These are phyloP conservation scores for Daldinia caldariorum DNA, from an alignment of 495 filamentous ascomycete species.

Conservation along the genomic window DNA sequence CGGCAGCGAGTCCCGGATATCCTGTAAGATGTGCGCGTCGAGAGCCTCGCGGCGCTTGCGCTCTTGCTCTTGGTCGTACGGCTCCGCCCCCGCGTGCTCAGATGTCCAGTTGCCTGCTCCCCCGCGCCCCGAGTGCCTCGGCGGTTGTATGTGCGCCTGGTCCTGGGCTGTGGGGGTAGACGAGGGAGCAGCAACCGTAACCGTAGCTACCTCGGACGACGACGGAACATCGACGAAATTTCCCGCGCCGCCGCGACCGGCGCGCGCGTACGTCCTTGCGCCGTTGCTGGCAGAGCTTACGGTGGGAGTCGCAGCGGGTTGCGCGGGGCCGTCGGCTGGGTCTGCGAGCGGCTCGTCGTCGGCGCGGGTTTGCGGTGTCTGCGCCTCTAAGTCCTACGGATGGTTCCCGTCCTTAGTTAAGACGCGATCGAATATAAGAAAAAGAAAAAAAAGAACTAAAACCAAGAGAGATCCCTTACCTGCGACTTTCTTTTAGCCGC, in stretches of 20 bases:
- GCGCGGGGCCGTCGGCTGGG: slow-evolving; percentile 26
- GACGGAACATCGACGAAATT: slow-evolving; percentile 62
- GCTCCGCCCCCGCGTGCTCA: slow-evolving; percentile 50
- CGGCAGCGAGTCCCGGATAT: slow-evolving; percentile 44
- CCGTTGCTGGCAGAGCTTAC: slow-evolving; percentile 10
- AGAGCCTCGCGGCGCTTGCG: slow-evolving; percentile 41
- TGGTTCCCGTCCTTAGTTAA: neutral
- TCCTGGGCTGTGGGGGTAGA: slow-evolving; percentile 17
- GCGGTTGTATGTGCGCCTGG: neutral
- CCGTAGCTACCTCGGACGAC: neutral
- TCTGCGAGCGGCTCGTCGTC: slow-evolving; percentile 32
- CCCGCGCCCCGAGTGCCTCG: slow-evolving; percentile 59
- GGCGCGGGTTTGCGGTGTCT: slow-evolving; percentile 41
- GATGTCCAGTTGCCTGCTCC: slow-evolving; percentile 67
- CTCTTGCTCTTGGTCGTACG: slow-evolving; percentile 43
- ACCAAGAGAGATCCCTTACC: slow-evolving; percentile 45
- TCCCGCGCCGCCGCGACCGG: slow-evolving; percentile 69
- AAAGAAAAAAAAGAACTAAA: too few relatives aligned
- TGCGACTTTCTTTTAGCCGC: slow-evolving; percentile 46
- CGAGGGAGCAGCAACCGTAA: slow-evolving; percentile 1
- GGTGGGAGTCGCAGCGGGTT: slow-evolving; percentile 10
- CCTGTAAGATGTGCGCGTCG: slow-evolving; percentile 41
- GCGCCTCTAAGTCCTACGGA: slow-evolving; percentile 57
- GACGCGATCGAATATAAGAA: neutral
- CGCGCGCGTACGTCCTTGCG: slow-evolving; percentile 57